Percentiles rank a stretch among this genome's conserved stretches.
phyloP scores from a whole-genome alignment of 2,329 filamentous ascomycete species.

The Pleoardoris graminearum region DNA sequence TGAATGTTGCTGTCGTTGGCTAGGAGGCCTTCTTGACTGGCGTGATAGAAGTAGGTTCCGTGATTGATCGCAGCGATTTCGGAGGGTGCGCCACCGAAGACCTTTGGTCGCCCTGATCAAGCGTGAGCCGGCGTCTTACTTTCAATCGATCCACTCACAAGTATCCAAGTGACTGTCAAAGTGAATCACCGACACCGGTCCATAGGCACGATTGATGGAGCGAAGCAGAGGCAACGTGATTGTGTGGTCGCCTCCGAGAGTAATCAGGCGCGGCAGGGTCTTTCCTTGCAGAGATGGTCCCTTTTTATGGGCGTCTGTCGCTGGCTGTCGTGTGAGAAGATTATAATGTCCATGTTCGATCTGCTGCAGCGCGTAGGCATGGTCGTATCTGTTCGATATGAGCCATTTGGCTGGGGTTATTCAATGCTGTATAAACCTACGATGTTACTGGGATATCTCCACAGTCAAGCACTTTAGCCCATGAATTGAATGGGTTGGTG shows the following conservation, averaged over 20 bases:
- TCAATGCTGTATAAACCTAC: conserved; percentile 53
- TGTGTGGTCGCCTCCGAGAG: conserved; percentile 66
- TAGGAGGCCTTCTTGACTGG: conserved; percentile 74
- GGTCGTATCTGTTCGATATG: conserved; percentile 70
- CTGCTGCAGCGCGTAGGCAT: conserved; percentile 77
- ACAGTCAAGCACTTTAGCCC: conserved; percentile 79
- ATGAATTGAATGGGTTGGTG: conserved; percentile 80
- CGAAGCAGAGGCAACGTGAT: conserved; percentile 62
- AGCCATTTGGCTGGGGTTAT: background rate
- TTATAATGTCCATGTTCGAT: conserved; percentile 84
- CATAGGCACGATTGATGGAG: conserved; percentile 66
- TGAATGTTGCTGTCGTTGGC: conserved; percentile 85
- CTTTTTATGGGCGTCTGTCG: conserved; percentile 66
- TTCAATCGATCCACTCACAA: conserved; percentile 47
- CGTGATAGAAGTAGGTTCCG: conserved; percentile 88
- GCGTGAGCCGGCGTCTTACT: conserved; percentile 13
- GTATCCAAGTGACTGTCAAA: conserved; percentile 65
- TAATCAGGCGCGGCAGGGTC: conserved; percentile 80
- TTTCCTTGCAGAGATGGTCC: conserved; percentile 73
- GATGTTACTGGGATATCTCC: conserved; percentile 85
- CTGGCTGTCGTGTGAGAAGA: conserved; percentile 71
- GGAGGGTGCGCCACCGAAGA: conserved; percentile 80
- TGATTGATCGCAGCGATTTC: conserved; percentile 80
- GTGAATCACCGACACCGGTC: conserved; percentile 66
- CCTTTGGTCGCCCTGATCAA: conserved; percentile 75